phyloP scores from a whole-genome alignment of 2,329 filamentous ascomycete genomes.

The Aureobasidium subglaciale region DNA sequence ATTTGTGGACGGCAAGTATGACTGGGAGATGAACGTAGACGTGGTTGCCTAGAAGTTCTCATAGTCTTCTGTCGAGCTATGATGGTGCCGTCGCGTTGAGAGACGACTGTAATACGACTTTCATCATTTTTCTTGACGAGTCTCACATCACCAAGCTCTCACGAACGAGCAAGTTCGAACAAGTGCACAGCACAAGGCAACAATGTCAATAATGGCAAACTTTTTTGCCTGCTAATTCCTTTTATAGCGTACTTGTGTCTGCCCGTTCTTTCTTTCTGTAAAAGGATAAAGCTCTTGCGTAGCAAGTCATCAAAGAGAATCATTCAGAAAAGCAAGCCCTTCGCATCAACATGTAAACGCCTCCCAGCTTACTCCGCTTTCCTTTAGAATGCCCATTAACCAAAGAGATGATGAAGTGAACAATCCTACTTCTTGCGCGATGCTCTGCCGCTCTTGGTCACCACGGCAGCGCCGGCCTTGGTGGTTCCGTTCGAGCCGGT shows the following conservation, averaged over 20 bases:
- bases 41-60: too few relatives aligned
- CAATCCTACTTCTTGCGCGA: conserved; percentile 12
- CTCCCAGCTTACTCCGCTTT: not conserved
- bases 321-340: conserved; percentile 5
- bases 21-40: not conserved
- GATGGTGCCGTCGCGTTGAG: too few relatives aligned
- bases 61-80: too few relatives aligned
- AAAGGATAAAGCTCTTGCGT: not conserved
- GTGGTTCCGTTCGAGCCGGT: conserved; percentile 49
- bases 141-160: too few relatives aligned
- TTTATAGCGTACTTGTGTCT: not conserved
- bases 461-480: conserved; percentile 27
- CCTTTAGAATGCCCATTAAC: conserved; percentile 1
- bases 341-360: conserved; percentile 4
- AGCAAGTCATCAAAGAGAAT: conserved; percentile 6
- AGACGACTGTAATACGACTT: too few relatives aligned
- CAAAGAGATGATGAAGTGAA: not conserved
- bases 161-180: too few relatives aligned
- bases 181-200: too few relatives aligned
- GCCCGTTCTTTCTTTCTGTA: not conserved
- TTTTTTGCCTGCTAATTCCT: conserved; percentile 1
- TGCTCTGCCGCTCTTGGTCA: conserved; percentile 11
- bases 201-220: not conserved
- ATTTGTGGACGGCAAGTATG: not conserved
- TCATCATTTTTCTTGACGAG: too few relatives aligned